Conservation (phyloP, 140 eudicot species). For the Cichorium intybus region DNA sequence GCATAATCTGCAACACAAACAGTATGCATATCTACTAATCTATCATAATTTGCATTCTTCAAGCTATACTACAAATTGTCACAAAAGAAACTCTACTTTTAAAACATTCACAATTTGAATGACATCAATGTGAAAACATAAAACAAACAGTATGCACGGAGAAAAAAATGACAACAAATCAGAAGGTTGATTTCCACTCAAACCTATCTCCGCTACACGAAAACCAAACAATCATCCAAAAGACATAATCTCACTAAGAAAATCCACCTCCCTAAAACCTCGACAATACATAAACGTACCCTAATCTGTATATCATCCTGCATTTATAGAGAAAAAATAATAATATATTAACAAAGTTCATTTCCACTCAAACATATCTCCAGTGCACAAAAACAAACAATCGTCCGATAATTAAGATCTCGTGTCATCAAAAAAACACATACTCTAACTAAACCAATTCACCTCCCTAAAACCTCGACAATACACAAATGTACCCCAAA, state of each 20-base stretch:
- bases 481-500: conserved; percentile 21
- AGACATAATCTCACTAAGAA: background rate
- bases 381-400: background rate
- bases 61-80: background rate
- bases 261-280: conserved; percentile 12
- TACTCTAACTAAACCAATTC: background rate
- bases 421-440: background rate
- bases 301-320: background rate
- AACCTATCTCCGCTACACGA: conserved; percentile 8
- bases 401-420: background rate
- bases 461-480: conserved; percentile 9
- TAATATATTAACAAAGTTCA: background rate
- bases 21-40: conserved; percentile 7
- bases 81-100: background rate
- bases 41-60: conserved; percentile 1
- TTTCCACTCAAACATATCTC: conserved; percentile 7
- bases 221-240: background rate
- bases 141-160: background rate
- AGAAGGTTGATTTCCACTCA: conserved; percentile 1
- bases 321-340: background rate
- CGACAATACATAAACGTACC: background rate
- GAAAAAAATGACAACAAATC: background rate
- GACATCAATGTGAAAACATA: background rate
- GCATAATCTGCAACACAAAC: background rate
- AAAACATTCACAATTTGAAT: background rate